These are phyloP conservation scores for Eimeria necatrix DNA, from an alignment of 169 alveolate species.

Conservation along the genomic window DNA sequence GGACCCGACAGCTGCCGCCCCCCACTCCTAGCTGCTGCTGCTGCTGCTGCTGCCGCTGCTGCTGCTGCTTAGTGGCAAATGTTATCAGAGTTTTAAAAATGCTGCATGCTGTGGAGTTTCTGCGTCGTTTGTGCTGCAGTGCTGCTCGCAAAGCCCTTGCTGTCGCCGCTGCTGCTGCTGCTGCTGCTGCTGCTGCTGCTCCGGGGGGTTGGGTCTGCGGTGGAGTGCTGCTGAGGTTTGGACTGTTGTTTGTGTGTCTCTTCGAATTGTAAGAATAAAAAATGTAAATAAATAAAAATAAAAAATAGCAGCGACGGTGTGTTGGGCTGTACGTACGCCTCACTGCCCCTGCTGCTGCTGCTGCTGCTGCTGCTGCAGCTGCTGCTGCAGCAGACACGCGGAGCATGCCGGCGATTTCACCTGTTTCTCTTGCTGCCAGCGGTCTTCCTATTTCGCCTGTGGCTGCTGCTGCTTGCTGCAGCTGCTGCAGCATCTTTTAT, in stretches of 20 bases:
- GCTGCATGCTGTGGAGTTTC: too few species aligned
- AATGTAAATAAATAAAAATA: too few species aligned
- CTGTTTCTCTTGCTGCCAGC: neutral
- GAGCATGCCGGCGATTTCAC: neutral
- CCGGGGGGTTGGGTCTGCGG: neutral
- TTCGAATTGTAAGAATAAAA: neutral
- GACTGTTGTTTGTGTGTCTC: neutral
- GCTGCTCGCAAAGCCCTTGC: too few species aligned
- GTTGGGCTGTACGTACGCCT: neutral
- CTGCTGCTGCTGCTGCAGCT: conserved; percentile 1
- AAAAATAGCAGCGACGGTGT: too few species aligned
- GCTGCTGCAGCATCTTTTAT: too few species aligned
- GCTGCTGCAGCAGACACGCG: neutral
- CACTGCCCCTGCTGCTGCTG: neutral
- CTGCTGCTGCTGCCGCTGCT: too few species aligned
- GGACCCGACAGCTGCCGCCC: too few species aligned
- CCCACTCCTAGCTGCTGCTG: too few species aligned
- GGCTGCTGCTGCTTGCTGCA: conserved; percentile 4
- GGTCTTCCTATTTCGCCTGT: neutral
- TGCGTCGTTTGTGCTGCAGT: too few species aligned
- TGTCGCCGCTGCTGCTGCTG: neutral
- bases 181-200: neutral
- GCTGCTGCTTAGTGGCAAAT: too few species aligned
- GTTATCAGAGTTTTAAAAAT: too few species aligned
- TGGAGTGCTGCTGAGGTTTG: neutral